phyloP scores from a whole-genome alignment of 805 yeast genomes.

The Lachancea meyersii region DNA sequence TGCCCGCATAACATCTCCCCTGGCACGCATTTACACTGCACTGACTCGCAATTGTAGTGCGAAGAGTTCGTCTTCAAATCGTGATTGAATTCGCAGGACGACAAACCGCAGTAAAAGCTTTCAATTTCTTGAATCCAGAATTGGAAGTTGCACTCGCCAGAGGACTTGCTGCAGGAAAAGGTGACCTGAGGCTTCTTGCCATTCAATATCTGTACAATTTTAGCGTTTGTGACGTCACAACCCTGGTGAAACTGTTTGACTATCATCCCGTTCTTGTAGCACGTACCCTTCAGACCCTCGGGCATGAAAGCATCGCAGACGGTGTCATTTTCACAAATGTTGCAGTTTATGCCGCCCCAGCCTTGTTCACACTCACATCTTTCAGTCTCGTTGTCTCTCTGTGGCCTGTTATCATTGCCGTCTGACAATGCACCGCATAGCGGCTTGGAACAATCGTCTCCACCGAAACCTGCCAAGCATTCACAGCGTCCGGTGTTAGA shows the following conservation, averaged over 20 bases:
- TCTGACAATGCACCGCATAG: constrained; percentile 74
- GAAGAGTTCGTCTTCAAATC: constrained; percentile 60
- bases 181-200: constrained; percentile 89
- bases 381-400: constrained; percentile 43
- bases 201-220: constrained; percentile 70
- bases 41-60: constrained; percentile 68
- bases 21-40: constrained; percentile 85
- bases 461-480: constrained; percentile 89
- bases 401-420: constrained; percentile 49
- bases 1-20: constrained; percentile 92
- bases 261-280: constrained; percentile 78
- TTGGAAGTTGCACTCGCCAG: constrained; percentile 74
- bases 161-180: constrained; percentile 72
- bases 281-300: constrained; percentile 75
- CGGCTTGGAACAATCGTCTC: constrained; percentile 85
- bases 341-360: constrained; percentile 94
- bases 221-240: constrained; percentile 90
- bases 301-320: constrained; percentile 88
- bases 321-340: constrained; percentile 64
- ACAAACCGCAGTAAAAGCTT: constrained; percentile 82
- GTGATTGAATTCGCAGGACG: constrained; percentile 62
- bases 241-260: constrained; percentile 79
- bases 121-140: constrained; percentile 92
- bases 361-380: constrained; percentile 74
- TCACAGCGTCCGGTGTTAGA: constrained; percentile 85